Evolutionary conservation across 169 alveolate species (phyloP).

Genomic region (Plasmodium gonderi): DNA sequence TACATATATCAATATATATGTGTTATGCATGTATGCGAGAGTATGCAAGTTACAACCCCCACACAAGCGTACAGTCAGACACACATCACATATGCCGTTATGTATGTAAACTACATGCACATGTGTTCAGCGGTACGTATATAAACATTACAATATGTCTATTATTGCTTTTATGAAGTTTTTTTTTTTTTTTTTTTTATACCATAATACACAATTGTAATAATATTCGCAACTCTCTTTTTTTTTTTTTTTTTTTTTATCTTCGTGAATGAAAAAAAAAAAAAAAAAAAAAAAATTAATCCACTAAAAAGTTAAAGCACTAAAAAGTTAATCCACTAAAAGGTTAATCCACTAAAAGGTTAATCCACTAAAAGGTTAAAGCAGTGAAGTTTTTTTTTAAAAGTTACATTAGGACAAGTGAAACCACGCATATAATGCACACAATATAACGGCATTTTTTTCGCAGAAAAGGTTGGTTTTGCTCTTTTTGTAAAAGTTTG

Average conservation of each 20-base stretch:
- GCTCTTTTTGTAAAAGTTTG: not conserved
- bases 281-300: not conserved
- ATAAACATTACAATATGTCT: not conserved
- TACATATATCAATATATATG: not conserved
- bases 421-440: not conserved
- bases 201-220: not conserved
- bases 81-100: not conserved
- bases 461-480: not conserved
- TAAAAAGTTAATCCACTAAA: not conserved
- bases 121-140: not conserved
- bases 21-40: not conserved
- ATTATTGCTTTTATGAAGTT: not conserved
- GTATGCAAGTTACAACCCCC: not conserved
- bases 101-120: not conserved
- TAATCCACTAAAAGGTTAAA: not conserved
- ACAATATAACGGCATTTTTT: not conserved
- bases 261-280: not conserved
- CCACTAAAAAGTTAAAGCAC: not conserved
- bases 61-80: not conserved
- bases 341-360: not conserved
- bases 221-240: not conserved
- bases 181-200: slow-evolving; percentile 6
- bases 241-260: slow-evolving; percentile 1
- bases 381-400: not conserved
- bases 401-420: not conserved